Evolutionary conservation across 345 rosid genomes (phyloP).

Genomic region (Hibiscus tridactylites): DNA sequence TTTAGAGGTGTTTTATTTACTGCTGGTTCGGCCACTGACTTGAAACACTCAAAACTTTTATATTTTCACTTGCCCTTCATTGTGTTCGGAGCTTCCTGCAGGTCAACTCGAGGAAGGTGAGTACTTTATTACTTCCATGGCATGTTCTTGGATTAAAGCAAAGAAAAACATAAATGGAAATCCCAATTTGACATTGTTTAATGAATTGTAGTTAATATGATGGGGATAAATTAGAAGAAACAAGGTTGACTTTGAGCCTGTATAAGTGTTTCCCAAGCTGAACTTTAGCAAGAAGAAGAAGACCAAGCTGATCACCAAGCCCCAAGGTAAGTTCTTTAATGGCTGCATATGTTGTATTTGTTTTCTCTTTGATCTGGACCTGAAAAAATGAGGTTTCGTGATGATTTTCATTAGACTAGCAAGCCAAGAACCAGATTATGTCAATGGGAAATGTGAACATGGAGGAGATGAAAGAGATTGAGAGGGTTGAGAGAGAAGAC

Average conservation of each 20-base stretch:
- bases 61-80: too few relatives aligned
- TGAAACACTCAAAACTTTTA: background rate
- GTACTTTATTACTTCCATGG: background rate
- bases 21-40: background rate
- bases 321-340: background rate
- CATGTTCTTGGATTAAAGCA: background rate
- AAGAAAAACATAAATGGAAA: background rate
- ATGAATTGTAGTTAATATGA: background rate
- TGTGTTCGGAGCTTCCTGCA: too few relatives aligned
- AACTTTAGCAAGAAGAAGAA: too few relatives aligned
- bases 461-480: slow-evolving; percentile 29
- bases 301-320: background rate
- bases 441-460: slow-evolving; percentile 1
- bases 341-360: background rate
- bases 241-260: background rate
- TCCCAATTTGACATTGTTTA: background rate
- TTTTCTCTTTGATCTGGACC: background rate
- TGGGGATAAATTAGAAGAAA: background rate
- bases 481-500: slow-evolving; percentile 29
- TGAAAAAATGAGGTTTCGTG: background rate
- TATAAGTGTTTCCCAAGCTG: background rate
- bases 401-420: background rate
- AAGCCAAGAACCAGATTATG: slow-evolving; percentile 2
- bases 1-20: background rate
- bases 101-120: background rate